Conservation (phyloP, 179 eudicot species). For the Vitellaria paradoxa region DNA sequence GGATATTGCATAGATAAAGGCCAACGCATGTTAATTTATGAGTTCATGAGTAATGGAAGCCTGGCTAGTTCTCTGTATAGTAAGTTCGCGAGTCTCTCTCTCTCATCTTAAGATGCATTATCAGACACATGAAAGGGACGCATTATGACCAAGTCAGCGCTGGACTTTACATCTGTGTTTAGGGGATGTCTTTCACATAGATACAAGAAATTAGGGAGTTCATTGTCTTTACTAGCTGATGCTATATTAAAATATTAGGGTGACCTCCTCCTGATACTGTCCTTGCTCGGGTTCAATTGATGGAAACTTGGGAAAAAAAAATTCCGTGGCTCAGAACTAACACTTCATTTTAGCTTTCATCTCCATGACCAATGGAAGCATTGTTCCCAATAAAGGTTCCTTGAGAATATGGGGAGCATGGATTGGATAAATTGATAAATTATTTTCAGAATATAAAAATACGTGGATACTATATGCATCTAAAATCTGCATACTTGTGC, state of each 20-base stretch:
- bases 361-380: not conserved
- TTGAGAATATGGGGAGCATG: not conserved
- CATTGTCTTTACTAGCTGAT: not conserved
- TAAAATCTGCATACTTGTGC: not conserved
- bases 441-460: too few species aligned
- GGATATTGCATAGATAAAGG: constrained; percentile 97
- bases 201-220: not conserved
- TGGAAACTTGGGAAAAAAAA: not conserved
- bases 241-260: too few species aligned
- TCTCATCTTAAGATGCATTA: not conserved
- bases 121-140: not conserved
- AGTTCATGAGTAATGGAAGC: constrained; percentile 96
- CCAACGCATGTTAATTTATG: constrained; percentile 76
- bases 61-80: constrained; percentile 73
- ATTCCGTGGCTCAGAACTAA: not conserved
- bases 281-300: not conserved
- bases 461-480: too few species aligned
- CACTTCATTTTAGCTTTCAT: not conserved
- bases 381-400: not conserved
- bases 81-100: constrained; percentile 31
- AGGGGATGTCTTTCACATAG: not conserved
- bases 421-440: too few species aligned
- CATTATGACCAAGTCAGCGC: too few species aligned
- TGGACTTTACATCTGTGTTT: not conserved
- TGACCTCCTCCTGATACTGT: not conserved